Percentiles rank a stretch among this genome's conserved stretches.
phyloP scores from a whole-genome alignment of 176 grass and related monocot genomes.

The Bromus sterilis region DNA sequence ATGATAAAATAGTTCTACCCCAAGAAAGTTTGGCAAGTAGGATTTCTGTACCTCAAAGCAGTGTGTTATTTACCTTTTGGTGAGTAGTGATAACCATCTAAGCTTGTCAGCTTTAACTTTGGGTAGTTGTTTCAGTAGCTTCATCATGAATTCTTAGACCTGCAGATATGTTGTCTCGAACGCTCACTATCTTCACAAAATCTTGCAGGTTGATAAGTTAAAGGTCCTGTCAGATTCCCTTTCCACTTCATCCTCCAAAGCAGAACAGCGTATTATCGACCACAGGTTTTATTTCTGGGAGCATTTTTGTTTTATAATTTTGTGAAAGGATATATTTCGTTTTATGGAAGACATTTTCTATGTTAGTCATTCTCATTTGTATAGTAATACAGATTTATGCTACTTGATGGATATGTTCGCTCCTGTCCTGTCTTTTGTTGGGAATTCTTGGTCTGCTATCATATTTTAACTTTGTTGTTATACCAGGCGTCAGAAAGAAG shows the following conservation, averaged over 20 bases:
- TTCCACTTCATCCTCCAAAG: slow-evolving; percentile 83
- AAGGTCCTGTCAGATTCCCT: slow-evolving; percentile 93
- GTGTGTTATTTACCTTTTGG: neutral
- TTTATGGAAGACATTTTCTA: neutral
- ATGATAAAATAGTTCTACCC: neutral
- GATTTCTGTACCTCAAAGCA: neutral
- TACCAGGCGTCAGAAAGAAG: slow-evolving; percentile 89
- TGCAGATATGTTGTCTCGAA: neutral
- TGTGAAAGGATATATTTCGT: neutral
- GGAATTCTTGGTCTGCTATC: slow-evolving; percentile 12
- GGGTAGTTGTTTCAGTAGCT: neutral
- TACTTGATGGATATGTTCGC: neutral
- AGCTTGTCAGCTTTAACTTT: slow-evolving; percentile 2
- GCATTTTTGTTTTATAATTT: neutral
- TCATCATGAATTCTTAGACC: neutral
- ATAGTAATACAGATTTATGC: slow-evolving; percentile 4
- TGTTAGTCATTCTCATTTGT: neutral
- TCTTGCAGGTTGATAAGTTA: slow-evolving; percentile 80
- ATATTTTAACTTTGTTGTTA: slow-evolving; percentile 13
- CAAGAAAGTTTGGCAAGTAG: neutral
- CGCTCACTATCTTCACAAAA: slow-evolving; percentile 12
- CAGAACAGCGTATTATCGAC: slow-evolving; percentile 94
- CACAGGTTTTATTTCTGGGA: slow-evolving; percentile 60
- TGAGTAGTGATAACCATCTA: neutral
- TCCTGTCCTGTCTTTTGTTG: neutral